phyloP scores from a whole-genome alignment of 1,139 yeast genomes.

The Groenewaldozyma auringiensis region DNA sequence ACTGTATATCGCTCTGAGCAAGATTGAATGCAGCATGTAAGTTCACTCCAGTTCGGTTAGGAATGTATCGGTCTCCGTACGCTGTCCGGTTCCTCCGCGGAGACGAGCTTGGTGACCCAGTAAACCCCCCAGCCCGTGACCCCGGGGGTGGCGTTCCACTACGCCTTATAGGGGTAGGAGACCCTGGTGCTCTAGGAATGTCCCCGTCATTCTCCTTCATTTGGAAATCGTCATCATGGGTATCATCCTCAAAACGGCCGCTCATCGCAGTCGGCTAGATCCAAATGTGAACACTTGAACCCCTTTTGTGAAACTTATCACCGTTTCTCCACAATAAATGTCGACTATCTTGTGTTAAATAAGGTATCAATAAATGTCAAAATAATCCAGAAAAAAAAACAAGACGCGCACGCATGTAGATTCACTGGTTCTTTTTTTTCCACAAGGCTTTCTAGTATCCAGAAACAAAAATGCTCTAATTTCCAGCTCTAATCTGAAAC shows the following conservation, averaged over 20 bases:
- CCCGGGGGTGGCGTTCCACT: slow-evolving; percentile 8
- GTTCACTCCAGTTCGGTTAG: slow-evolving; percentile 77
- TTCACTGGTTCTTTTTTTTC: too few relatives aligned
- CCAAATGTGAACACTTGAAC: background rate
- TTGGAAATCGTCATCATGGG: background rate
- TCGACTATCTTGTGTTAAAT: too few relatives aligned
- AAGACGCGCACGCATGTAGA: background rate
- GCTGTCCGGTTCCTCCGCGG: slow-evolving; percentile 12
- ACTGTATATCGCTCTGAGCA: slow-evolving; percentile 35
- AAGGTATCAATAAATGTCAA: background rate
- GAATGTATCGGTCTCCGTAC: slow-evolving; percentile 66
- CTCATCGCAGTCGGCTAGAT: background rate
- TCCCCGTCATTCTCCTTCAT: slow-evolving; percentile 6
- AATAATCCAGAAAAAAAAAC: background rate
- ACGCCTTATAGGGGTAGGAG: slow-evolving; percentile 18
- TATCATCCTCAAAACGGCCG: background rate
- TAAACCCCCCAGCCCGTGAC: background rate
- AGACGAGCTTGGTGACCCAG: slow-evolving; percentile 13
- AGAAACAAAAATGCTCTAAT: too few relatives aligned
- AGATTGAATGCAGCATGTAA: slow-evolving; percentile 80
- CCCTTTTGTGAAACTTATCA: too few relatives aligned
- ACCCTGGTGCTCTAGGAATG: slow-evolving; percentile 15
- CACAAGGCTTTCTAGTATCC: too few relatives aligned
- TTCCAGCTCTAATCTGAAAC: too few relatives aligned
- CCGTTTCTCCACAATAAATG: too few relatives aligned